Percentiles rank a stretch among this genome's conserved stretches.
Evolutionary conservation across 2,329 filamentous ascomycete species (phyloP).

Genomic region (Furcasterigmium sp.): DNA sequence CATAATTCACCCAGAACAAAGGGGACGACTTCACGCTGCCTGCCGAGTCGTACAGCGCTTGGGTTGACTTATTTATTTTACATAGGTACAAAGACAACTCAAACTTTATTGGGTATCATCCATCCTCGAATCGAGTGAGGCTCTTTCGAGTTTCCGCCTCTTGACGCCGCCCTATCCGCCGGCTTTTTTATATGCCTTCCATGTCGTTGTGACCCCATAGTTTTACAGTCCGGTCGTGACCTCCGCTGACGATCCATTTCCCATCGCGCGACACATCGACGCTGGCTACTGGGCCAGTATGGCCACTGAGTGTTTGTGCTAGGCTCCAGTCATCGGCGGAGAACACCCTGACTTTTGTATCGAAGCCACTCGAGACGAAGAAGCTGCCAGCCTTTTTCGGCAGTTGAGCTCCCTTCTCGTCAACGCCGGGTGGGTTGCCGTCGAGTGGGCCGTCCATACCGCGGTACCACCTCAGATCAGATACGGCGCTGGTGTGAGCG

Average conservation of each 20-base stretch:
- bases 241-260: conserved; percentile 89
- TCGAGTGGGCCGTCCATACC: conserved; percentile 70
- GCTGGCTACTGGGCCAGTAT: conserved; percentile 87
- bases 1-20: too few relatives aligned
- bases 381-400: conserved; percentile 90
- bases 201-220: conserved; percentile 86
- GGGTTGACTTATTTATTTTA: too few relatives aligned
- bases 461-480: conserved; percentile 91
- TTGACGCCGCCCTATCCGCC: conserved; percentile 6
- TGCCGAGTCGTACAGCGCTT: too few relatives aligned
- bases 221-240: conserved; percentile 93
- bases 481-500: conserved; percentile 86
- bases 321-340: conserved; percentile 94
- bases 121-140: background rate
- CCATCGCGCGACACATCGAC: conserved; percentile 83
- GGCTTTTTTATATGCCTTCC: conserved; percentile 35
- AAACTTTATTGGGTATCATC: conserved; percentile 5
- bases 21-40: too few relatives aligned
- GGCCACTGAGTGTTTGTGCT: conserved; percentile 80
- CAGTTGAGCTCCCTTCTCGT: conserved; percentile 59
- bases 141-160: conserved; percentile 1
- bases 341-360: conserved; percentile 92
- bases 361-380: conserved; percentile 85
- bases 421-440: conserved; percentile 52
- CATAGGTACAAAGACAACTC: too few relatives aligned